A percentile compares a stretch with the other conserved stretches of the same genome.
These are phyloP conservation scores for Mycena polygramma DNA, from an alignment of 768 basidiomycete genomes.

Conservation along the genomic window DNA sequence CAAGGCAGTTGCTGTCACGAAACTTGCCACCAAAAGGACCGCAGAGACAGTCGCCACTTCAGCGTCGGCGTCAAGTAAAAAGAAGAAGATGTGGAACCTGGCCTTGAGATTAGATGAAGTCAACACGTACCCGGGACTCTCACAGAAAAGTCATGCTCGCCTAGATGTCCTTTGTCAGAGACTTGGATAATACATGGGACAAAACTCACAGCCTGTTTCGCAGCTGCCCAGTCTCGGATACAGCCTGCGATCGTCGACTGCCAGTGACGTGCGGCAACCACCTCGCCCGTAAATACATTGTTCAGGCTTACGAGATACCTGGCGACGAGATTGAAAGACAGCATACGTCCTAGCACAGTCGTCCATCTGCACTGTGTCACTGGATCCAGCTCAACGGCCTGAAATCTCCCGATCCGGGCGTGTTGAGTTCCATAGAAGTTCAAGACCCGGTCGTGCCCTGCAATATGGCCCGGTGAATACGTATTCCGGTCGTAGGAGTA, in stretches of 20 bases:
- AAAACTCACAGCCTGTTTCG: neutral
- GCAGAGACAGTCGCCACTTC: neutral
- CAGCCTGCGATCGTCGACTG: constrained; percentile 56
- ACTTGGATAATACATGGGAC: too few species aligned
- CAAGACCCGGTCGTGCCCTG: neutral
- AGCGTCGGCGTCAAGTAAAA: neutral
- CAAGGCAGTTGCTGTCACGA: neutral
- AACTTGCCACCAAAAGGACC: neutral
- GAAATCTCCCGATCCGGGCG: constrained; percentile 38
- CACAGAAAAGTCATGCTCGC: neutral
- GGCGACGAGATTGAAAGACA: neutral
- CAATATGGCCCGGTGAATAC: constrained; percentile 49
- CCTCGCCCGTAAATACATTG: constrained; percentile 63
- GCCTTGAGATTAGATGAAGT: too few species aligned
- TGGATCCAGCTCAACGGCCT: constrained; percentile 40
- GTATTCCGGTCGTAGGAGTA: constrained; percentile 56
- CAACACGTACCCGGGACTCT: too few species aligned
- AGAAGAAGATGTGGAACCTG: neutral
- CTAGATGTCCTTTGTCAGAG: too few species aligned
- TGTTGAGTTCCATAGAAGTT: constrained; percentile 55
- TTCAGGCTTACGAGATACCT: constrained; percentile 48
- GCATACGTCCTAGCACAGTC: neutral
- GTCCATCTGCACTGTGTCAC: neutral
- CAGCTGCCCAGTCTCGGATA: constrained; percentile 62
- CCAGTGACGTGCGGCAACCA: constrained; percentile 68